These are phyloP conservation scores for Phoma sp. DNA, from an alignment of 2,329 filamentous ascomycete genomes.

Conservation along the genomic window DNA sequence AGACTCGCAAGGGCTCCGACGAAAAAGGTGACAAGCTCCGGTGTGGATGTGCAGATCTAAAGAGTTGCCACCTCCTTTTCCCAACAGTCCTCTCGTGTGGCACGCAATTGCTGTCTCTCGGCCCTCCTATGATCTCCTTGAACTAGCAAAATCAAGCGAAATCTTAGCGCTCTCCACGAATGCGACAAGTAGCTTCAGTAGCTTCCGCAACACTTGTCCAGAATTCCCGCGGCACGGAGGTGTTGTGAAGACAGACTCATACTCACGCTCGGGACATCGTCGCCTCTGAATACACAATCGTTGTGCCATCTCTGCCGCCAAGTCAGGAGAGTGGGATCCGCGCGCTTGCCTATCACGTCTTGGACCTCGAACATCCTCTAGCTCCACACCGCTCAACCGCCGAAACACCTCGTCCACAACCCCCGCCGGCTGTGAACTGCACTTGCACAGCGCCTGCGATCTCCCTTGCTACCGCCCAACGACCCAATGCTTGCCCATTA, in stretches of 20 bases:
- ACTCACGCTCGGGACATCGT: neutral
- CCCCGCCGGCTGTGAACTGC: conserved; percentile 24
- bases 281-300: conserved; percentile 4
- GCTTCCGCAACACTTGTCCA: conserved; percentile 34
- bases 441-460: conserved; percentile 11
- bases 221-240: conserved; percentile 14
- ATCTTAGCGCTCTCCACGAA: conserved; percentile 27
- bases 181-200: conserved; percentile 21
- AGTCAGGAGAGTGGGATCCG: conserved; percentile 22
- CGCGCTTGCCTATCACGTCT: conserved; percentile 36
- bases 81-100: conserved; percentile 6
- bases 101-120: conserved; percentile 11
- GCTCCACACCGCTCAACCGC: conserved; percentile 40
- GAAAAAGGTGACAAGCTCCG: conserved; percentile 10
- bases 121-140: conserved; percentile 15
- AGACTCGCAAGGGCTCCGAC: conserved; percentile 6
- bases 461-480: conserved; percentile 23
- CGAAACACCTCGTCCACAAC: conserved; percentile 31
- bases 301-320: conserved; percentile 8
- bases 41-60: conserved; percentile 6
- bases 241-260: neutral
- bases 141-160: conserved; percentile 29
- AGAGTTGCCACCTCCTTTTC: conserved; percentile 24
- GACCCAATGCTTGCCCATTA: conserved; percentile 31
- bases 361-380: conserved; percentile 33